phyloP scores from a whole-genome alignment of 257 asterid genomes.

The Striga asiatica region DNA sequence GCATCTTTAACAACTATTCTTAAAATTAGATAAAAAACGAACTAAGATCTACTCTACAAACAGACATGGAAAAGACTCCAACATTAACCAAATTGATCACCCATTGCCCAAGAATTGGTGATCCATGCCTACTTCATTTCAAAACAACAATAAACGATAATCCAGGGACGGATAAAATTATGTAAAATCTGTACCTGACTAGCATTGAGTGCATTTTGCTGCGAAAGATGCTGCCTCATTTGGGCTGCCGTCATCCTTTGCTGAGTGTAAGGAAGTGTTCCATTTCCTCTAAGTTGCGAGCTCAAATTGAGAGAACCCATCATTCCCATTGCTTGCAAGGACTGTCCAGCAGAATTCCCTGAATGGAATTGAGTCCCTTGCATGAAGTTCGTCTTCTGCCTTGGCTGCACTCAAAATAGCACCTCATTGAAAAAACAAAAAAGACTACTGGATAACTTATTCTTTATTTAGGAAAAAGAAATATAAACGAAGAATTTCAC shows the following conservation, averaged over 20 bases:
- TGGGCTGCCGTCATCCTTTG: constrained; percentile 50
- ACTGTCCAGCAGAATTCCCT: constrained; percentile 70
- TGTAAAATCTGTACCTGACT: constrained; percentile 47
- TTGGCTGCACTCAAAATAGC: constrained; percentile 50
- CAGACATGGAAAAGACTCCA: neutral
- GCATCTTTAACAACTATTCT: too few species aligned
- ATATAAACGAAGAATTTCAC: constrained; percentile 2
- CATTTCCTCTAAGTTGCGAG: constrained; percentile 64
- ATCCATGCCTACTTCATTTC: constrained; percentile 7
- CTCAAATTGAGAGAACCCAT: constrained; percentile 49
- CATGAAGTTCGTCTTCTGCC: constrained; percentile 64
- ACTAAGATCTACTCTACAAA: neutral
- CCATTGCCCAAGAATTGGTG: neutral
- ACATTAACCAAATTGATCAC: constrained; percentile 1
- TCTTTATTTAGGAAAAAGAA: neutral
- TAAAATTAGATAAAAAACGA: too few species aligned
- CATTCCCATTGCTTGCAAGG: constrained; percentile 71
- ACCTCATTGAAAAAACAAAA: constrained; percentile 16
- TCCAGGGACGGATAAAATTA: constrained; percentile 2
- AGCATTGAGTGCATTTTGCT: constrained; percentile 53
- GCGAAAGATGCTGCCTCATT: constrained; percentile 68
- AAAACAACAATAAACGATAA: constrained; percentile 8
- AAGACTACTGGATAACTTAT: too few species aligned
- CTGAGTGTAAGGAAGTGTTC: constrained; percentile 44
- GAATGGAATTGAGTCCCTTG: constrained; percentile 77